Evolutionary conservation across 106 monocot species (phyloP), one percentile per base, ranked within the genome.

Genomic region (Allium cepa): DNA sequence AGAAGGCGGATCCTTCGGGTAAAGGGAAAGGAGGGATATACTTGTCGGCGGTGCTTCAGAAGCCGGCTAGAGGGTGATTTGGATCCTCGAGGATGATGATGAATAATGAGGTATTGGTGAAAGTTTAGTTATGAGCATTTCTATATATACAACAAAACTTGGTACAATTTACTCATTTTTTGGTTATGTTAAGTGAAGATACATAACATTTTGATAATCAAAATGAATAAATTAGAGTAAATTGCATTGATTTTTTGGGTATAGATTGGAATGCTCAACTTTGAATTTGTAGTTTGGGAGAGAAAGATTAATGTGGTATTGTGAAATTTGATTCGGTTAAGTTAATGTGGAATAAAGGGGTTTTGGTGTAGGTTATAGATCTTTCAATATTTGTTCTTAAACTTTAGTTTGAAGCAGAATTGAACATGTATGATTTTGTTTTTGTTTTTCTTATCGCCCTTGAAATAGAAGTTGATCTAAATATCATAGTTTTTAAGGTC

Each of bases 11-110:
- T 27, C 27, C 78, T 2, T 26, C 53, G 4, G 76, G 67, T 11
- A 48, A 60, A 7, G 82, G 73, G 69, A 83, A 85, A 75, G 55
- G 73, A 11, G 78, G 66, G 58, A 59, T 85, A 5, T 77, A 79
- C 70, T 68, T 99, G 9, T 99, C 97, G 4, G 85, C 97, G 2
- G 84, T 99, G 61, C 75, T 99, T 62, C 97, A 87, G 71, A 99
- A 99, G 69, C 92, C 97, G 1, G 65, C 75, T 8, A 84, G 92
- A 50, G 74, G 72, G 8, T 88, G 81, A 87, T 56, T 10, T 36
- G 46, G 63, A 63, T 13, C 7, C 26, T 53, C 1, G 9, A 9
- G 50, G 67, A 17, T 17, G 16, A 13, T 26, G 50, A 27, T 12
- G 26, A 36, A 26, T 11, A 2, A 7, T 57, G 56, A 69, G 56